Evolutionary conservation across 2,329 filamentous ascomycete species (phyloP), one percentile per base, ranked within the genome.

Genomic region (Fusarium tjaetaba): DNA sequence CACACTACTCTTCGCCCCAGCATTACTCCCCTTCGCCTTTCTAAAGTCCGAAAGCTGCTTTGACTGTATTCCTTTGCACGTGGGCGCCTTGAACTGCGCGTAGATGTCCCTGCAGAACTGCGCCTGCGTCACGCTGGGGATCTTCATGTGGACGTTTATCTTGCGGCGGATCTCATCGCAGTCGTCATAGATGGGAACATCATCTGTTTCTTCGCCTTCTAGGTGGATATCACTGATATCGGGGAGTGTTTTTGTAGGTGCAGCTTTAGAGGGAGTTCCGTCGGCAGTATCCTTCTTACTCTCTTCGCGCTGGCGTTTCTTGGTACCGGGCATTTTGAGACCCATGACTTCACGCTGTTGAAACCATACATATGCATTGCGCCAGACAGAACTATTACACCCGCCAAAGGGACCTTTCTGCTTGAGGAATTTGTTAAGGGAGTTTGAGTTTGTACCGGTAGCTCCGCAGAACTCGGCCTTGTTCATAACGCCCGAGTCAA

Each of bases 21-120:
- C n/a, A 14, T 68, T 45, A 6, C 26, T 11, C 0, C 59, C 67
- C 14, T 70, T 58, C 4, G 52, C 15, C 0, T 28, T 22, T 11
- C 46, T 38, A 30, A 70, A 70, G 22, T 65, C 67, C 2, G 67
- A 26, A 4, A 70, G 38, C n/a, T 70, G 66, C 36, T 70, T 70
- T 11, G 66, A 32, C 14, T 70, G 52, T 1, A 70, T 60, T 5
- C 45, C 26, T n/a, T 70, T 70, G 16, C 45, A 58, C 42, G 48
- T 70, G 7, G 67, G 65, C 3, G 42, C 46, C 3, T 55, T 57
- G 7, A 65, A 45, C 20, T 59, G 36, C 2, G 59, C 38, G 26
- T 55, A 65, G 0, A 70, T 10, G 13, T 70, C 30, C 1, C 67
- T 15, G 4, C 65, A 70, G 16, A 70, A 70, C 3, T 70, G 67